A percentile compares a stretch with the other conserved stretches of the same genome.
Conservation (phyloP, 2,329 filamentous ascomycete genomes). For the Graphiopsis chlorocephala region DNA sequence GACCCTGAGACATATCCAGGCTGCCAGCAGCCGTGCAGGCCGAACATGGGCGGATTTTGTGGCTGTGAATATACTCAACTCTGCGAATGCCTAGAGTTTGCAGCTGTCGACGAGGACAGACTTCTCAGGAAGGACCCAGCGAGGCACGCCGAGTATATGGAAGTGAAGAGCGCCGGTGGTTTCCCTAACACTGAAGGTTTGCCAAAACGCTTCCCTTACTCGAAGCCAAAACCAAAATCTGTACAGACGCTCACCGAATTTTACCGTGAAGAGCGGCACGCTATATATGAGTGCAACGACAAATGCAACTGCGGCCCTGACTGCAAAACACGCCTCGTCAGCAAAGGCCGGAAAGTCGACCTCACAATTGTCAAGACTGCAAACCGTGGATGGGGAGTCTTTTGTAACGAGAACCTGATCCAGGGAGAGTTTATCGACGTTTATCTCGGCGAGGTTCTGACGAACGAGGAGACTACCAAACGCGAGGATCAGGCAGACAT, state of each 20-base stretch:
- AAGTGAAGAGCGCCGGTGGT: slow-evolving; percentile 21
- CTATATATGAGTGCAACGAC: slow-evolving; percentile 78
- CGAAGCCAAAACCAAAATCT: slow-evolving; percentile 21
- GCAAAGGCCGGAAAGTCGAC: slow-evolving; percentile 66
- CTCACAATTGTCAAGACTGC: slow-evolving; percentile 74
- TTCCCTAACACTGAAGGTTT: slow-evolving; percentile 31
- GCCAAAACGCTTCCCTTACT: slow-evolving; percentile 63
- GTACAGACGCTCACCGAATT: slow-evolving; percentile 35
- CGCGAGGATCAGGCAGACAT: slow-evolving; percentile 58
- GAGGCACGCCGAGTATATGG: slow-evolving; percentile 19
- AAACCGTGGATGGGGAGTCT: slow-evolving; percentile 76
- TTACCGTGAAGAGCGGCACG: slow-evolving; percentile 42
- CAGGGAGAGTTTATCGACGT: slow-evolving; percentile 76
- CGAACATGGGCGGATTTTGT: slow-evolving; percentile 50
- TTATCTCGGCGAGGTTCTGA: slow-evolving; percentile 65
- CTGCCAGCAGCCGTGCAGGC: slow-evolving; percentile 58
- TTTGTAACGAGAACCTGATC: slow-evolving; percentile 61
- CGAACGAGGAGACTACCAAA: slow-evolving; percentile 57
- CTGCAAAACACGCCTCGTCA: slow-evolving; percentile 75
- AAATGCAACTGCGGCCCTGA: slow-evolving; percentile 62
- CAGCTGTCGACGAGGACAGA: slow-evolving; percentile 46
- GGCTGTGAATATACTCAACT: slow-evolving; percentile 61
- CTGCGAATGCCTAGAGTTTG: slow-evolving; percentile 68
- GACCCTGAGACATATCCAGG: slow-evolving; percentile 62
- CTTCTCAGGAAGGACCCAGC: slow-evolving; percentile 29